Conservation (phyloP, 805 yeast species). For the Yarrowia osloensis region DNA sequence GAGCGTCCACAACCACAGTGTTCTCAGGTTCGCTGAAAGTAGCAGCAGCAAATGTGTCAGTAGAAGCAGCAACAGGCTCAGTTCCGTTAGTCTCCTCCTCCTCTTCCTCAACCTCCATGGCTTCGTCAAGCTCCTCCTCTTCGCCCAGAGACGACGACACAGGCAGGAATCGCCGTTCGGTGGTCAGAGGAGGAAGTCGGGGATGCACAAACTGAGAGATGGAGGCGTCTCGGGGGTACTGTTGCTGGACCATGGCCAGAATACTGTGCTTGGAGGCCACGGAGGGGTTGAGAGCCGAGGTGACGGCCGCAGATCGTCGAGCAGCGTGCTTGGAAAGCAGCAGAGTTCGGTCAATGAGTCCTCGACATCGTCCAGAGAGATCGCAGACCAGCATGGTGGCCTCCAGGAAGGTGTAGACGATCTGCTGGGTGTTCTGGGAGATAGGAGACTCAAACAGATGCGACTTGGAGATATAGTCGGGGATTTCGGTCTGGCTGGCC, state of each 20-base stretch:
- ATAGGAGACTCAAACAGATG: conserved; percentile 33
- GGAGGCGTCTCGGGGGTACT: conserved; percentile 53
- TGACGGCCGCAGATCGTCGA: conserved; percentile 46
- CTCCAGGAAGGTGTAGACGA: conserved; percentile 52
- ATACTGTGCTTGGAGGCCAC: conserved; percentile 58
- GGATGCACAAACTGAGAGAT: conserved; percentile 67
- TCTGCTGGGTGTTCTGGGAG: not conserved
- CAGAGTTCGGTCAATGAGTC: conserved; percentile 53
- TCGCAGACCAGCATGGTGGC: conserved; percentile 51
- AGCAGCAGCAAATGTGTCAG: not conserved
- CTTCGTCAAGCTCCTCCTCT: conserved; percentile 1
- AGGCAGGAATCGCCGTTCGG: conserved; percentile 28
- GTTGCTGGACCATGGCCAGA: conserved; percentile 65
- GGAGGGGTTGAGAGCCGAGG: conserved; percentile 70
- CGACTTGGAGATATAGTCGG: conserved; percentile 36
- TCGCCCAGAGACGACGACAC: conserved; percentile 27
- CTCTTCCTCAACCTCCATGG: conserved; percentile 1
- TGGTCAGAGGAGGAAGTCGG: conserved; percentile 58
- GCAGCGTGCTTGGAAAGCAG: conserved; percentile 43
- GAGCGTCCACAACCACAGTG: not conserved
- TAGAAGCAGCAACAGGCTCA: not conserved
- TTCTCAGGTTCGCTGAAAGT: not conserved
- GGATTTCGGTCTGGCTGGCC: conserved; percentile 20
- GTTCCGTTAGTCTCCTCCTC: not conserved
- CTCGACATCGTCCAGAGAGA: conserved; percentile 64